phyloP scores from a whole-genome alignment of 2,329 filamentous ascomycete species.

The Stachybotrys elegans region DNA sequence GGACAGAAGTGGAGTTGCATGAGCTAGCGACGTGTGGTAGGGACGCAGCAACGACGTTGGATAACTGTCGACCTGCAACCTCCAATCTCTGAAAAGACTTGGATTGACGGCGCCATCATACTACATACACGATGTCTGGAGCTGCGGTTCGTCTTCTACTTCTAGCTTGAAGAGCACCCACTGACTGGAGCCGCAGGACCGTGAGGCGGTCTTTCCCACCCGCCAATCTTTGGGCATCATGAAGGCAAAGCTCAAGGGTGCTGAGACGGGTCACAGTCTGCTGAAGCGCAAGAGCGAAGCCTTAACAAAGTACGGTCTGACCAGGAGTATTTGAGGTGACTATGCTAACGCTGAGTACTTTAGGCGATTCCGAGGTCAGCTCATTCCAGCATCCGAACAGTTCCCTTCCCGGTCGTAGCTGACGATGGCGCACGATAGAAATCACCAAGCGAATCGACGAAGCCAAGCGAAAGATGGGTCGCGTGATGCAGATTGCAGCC shows the following conservation, averaged over 20 bases:
- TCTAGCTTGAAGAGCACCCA: not conserved
- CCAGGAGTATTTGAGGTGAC: not conserved
- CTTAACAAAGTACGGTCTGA: slow-evolving; percentile 73
- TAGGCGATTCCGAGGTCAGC: slow-evolving; percentile 80
- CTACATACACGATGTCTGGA: no score
- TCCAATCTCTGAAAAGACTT: no score
- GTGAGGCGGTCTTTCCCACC: slow-evolving; percentile 95
- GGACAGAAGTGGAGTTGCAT: no score
- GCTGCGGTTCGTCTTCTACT: slow-evolving; percentile 17
- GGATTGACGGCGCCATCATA: no score
- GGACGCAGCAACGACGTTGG: no score
- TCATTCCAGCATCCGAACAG: not conserved
- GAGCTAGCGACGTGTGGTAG: no score
- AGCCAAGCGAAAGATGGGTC: slow-evolving; percentile 98
- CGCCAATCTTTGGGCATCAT: slow-evolving; percentile 94
- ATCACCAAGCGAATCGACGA: slow-evolving; percentile 97
- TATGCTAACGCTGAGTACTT: slow-evolving; percentile 5
- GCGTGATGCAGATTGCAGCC: slow-evolving; percentile 97
- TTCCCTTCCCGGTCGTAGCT: slow-evolving; percentile 10
- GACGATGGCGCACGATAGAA: slow-evolving; percentile 48
- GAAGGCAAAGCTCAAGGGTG: slow-evolving; percentile 96
- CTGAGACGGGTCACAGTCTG: slow-evolving; percentile 85
- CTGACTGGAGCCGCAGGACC: slow-evolving; percentile 55
- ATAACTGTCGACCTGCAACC: no score
- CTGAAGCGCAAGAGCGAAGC: slow-evolving; percentile 98